These are phyloP conservation scores for Heterobasidion parviporum DNA, from an alignment of 1,284 basidiomycete genomes.

Conservation along the genomic window DNA sequence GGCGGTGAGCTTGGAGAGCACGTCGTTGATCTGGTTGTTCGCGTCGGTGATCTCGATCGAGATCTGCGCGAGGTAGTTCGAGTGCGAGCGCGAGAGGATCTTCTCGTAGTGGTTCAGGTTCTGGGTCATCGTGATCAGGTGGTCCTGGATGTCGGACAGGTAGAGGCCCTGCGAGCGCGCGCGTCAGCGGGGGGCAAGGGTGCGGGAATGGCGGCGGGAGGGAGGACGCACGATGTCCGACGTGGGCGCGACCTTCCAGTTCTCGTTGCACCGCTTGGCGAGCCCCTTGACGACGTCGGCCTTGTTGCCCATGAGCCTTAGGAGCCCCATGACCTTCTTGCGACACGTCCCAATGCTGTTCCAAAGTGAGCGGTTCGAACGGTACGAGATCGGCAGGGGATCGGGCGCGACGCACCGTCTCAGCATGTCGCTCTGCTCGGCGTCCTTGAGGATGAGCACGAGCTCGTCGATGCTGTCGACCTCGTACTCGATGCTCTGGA, in stretches of 20 bases:
- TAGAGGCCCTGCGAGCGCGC: conserved; percentile 65
- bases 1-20: conserved; percentile 96
- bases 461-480: conserved; percentile 99
- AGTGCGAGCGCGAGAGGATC: conserved; percentile 96
- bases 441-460: conserved; percentile 90
- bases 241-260: conserved; percentile 97
- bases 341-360: conserved; percentile 92
- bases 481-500: conserved; percentile 98
- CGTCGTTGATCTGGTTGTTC: conserved; percentile 99
- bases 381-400: neutral
- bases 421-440: conserved; percentile 77
- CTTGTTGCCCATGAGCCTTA: conserved; percentile 97
- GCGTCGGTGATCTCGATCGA: conserved; percentile 99
- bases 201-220: neutral
- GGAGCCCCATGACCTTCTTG: conserved; percentile 98
- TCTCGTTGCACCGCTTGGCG: conserved; percentile 97
- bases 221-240: conserved; percentile 78
- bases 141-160: conserved; percentile 94
- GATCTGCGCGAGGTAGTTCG: conserved; percentile 98
- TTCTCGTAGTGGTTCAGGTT: conserved; percentile 99
- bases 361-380: conserved; percentile 1
- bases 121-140: conserved; percentile 99
- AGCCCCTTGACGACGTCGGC: conserved; percentile 99
- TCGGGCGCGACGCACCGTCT: conserved; percentile 30
- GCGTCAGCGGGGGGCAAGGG: neutral